phyloP scores from a whole-genome alignment of 352 stramenopile genomes.

The Pilasporangium apinafurcum region DNA sequence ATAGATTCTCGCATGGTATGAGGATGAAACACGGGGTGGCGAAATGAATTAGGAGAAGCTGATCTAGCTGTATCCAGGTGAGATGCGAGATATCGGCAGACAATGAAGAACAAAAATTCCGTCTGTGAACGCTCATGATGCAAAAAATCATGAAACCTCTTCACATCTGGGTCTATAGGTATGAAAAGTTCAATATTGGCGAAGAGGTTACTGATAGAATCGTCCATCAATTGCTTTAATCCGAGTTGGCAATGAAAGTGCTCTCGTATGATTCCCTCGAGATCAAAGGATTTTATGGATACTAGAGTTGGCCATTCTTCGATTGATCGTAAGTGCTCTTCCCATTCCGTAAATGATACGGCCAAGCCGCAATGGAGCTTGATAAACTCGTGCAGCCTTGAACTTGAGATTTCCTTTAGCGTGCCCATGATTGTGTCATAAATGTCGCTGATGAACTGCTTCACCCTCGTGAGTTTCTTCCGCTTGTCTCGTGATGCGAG shows the following conservation, averaged over 20 bases:
- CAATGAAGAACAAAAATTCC: conserved; percentile 57
- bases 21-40: conserved; percentile 43
- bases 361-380: conserved; percentile 27
- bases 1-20: conserved; percentile 56
- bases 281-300: conserved; percentile 15
- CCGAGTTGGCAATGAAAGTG: conserved; percentile 67
- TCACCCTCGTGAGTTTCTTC: conserved; percentile 38
- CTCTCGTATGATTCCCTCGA: conserved; percentile 32
- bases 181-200: conserved; percentile 27
- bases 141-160: conserved; percentile 54
- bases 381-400: conserved; percentile 16
- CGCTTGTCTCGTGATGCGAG: conserved; percentile 36
- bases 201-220: conserved; percentile 21
- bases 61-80: not conserved
- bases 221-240: conserved; percentile 45
- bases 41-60: conserved; percentile 4
- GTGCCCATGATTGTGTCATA: conserved; percentile 61
- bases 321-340: conserved; percentile 12
- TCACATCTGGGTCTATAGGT: conserved; percentile 41
- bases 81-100: conserved; percentile 31
- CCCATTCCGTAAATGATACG: conserved; percentile 41
- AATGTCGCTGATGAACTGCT: conserved; percentile 65
- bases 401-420: conserved; percentile 22
- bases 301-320: not conserved
- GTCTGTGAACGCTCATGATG: conserved; percentile 32